These are phyloP conservation scores for Pseudogymnoascus pannorum DNA, from an alignment of 2,329 filamentous ascomycete genomes.

Conservation along the genomic window DNA sequence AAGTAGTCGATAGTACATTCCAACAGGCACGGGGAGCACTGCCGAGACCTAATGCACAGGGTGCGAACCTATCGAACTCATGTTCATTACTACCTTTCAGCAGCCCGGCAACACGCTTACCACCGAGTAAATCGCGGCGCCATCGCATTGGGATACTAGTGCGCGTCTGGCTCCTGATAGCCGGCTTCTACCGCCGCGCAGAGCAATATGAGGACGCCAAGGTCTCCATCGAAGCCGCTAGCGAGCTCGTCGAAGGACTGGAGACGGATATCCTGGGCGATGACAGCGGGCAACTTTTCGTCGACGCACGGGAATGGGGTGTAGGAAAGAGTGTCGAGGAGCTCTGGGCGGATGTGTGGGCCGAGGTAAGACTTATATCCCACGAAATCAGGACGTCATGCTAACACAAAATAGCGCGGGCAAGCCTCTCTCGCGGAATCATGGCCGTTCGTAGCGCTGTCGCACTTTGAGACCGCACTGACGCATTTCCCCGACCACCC, in stretches of 20 bases:
- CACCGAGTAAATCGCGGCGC: conserved; percentile 44
- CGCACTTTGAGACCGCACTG: conserved; percentile 75
- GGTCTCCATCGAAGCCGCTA: conserved; percentile 74
- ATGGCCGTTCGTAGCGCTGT: conserved; percentile 59
- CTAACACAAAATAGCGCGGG: conserved; percentile 29
- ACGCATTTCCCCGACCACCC: conserved; percentile 74
- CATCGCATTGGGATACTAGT: conserved; percentile 52
- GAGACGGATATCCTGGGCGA: conserved; percentile 60
- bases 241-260: conserved; percentile 63
- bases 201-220: conserved; percentile 71
- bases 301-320: conserved; percentile 66
- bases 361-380: conserved; percentile 54
- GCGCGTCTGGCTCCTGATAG: conserved; percentile 84
- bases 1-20: neutral
- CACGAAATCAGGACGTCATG: conserved; percentile 7
- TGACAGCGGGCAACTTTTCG: conserved; percentile 52
- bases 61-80: neutral
- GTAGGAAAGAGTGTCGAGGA: conserved; percentile 75
- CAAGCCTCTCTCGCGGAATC: conserved; percentile 23
- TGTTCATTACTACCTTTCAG: neutral
- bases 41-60: neutral
- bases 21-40: neutral
- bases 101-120: conserved; percentile 35
- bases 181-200: conserved; percentile 78
- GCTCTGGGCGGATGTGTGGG: conserved; percentile 74